A percentile compares a stretch with the other conserved stretches of the same genome.
These are phyloP conservation scores for Septoria linicola DNA, from an alignment of 2,329 filamentous ascomycete genomes.

Conservation along the genomic window DNA sequence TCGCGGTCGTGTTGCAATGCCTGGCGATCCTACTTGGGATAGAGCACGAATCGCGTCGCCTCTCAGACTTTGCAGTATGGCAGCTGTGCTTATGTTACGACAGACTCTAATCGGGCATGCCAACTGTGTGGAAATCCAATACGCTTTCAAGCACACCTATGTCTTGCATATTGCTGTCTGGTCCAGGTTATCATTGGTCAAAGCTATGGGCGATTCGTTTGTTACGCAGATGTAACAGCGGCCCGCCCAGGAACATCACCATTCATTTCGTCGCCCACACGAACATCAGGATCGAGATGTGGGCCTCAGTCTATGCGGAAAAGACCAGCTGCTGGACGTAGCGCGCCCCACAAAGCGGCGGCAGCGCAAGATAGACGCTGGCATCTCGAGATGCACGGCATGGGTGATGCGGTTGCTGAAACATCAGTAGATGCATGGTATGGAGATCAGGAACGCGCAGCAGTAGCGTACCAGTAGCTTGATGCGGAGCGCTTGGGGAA, in stretches of 20 bases:
- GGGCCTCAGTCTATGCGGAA: not conserved
- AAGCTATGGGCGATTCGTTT: not conserved
- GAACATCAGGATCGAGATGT: constrained; percentile 1
- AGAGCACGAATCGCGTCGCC: constrained; percentile 6
- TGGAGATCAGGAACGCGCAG: constrained; percentile 38
- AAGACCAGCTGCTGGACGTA: not conserved
- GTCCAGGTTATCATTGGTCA: not conserved
- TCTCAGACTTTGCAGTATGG: not conserved
- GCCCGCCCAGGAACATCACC: constrained; percentile 6
- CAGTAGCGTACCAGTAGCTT: constrained; percentile 29
- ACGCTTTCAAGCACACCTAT: not conserved
- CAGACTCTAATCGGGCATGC: not conserved
- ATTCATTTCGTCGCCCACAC: constrained; percentile 8
- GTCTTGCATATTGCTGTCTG: not conserved
- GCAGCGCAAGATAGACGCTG: constrained; percentile 10
- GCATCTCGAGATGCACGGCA: constrained; percentile 17
- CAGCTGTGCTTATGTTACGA: not conserved
- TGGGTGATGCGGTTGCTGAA: constrained; percentile 30
- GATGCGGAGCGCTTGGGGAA: constrained; percentile 1
- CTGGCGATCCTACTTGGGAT: constrained; percentile 8
- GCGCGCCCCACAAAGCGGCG: constrained; percentile 15
- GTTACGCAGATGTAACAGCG: constrained; percentile 14
- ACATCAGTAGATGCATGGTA: constrained; percentile 29
- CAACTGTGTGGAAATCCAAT: too few species aligned
- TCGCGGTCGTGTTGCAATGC: not conserved